Base-by-base conservation (phyloP, 306 rosid species). In the Heteromeles arbutifolia region DNA sequence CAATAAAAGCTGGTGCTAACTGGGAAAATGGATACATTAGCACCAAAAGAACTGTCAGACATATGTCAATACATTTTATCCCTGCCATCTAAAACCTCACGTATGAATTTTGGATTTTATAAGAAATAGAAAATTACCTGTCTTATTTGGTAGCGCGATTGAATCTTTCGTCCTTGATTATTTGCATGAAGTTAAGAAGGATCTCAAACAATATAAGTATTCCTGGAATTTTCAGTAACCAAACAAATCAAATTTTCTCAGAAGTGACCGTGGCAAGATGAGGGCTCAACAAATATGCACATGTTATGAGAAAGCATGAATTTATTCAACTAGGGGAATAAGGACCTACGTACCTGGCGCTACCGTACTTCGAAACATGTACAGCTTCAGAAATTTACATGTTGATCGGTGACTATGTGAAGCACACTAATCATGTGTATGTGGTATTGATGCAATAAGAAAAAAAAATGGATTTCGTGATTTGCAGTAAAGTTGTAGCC, bases 91-190 rank as follows among this genome's bases (percentile, higher is more conserved):
- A 6, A 18, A n/a, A 24, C 62, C 26, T 56, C 59, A 53, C 8
- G 19, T 4, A 19, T 19, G 59, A 53, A 53, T 17, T 53, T 53
- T 53, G 59, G 11, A 57, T n/a, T 57, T 57, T 14, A 57, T 56
- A 25, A 56, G 24, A 39, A 15, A 22, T 12, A 32, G 11, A 39
- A 21, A 39, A 17, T 72, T 82, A 92, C 97, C 96, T 68, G 84
- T 57, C 71, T 57, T 78, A 4, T 58, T 77, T 39, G 81, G 72
- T 84, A 67, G 79, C 77, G 18, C 88, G 87, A 74, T 86, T 84
- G 86, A 85, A 90, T 63, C 96, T 91, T 44, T 88, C 77, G 74
- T 85, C 72, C 72, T 82, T 84, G 24, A 87, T 83, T 88, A 74
- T 86, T 65, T 88, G 82, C 87, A 88, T 75, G 53, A 48, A 13